phyloP scores from a whole-genome alignment of 441 rosid genomes.

The Adansonia gregorii region DNA sequence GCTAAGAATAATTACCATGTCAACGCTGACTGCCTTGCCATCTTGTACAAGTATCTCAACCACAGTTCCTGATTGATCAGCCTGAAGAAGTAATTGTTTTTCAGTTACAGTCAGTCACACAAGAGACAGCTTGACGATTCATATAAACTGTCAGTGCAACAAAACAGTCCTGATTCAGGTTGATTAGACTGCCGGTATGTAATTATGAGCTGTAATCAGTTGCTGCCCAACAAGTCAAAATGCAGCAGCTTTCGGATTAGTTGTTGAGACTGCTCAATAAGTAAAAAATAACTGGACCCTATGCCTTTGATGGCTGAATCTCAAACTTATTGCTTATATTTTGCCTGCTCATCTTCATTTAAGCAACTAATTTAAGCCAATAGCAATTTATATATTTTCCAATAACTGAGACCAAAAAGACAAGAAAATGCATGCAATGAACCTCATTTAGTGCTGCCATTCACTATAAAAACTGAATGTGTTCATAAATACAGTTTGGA shows the following conservation, averaged over 20 bases:
- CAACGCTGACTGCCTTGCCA: conserved; percentile 70
- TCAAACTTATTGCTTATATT: not conserved
- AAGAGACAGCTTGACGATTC: not conserved
- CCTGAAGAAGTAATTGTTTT: conserved; percentile 38
- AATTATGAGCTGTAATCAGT: not conserved
- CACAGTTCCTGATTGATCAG: conserved; percentile 76
- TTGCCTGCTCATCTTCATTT: not conserved
- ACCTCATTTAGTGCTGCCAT: not conserved
- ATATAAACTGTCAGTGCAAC: not conserved
- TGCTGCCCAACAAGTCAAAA: not conserved
- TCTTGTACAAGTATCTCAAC: conserved; percentile 72
- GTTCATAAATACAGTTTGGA: not conserved
- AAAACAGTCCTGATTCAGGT: not conserved
- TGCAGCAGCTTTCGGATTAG: not conserved
- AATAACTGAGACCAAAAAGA: not conserved
- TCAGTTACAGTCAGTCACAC: not conserved
- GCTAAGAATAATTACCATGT: conserved; percentile 47
- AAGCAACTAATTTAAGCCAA: conserved; percentile 2
- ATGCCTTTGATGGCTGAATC: not conserved
- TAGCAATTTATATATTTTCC: not conserved
- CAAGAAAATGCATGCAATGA: not conserved
- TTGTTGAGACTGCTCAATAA: not conserved
- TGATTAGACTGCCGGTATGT: not conserved
- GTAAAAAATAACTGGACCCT: not conserved
- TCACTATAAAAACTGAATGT: not conserved